Base-by-base conservation (phyloP, 176 grass and related monocot species). In the Ensete ventricosum region DNA sequence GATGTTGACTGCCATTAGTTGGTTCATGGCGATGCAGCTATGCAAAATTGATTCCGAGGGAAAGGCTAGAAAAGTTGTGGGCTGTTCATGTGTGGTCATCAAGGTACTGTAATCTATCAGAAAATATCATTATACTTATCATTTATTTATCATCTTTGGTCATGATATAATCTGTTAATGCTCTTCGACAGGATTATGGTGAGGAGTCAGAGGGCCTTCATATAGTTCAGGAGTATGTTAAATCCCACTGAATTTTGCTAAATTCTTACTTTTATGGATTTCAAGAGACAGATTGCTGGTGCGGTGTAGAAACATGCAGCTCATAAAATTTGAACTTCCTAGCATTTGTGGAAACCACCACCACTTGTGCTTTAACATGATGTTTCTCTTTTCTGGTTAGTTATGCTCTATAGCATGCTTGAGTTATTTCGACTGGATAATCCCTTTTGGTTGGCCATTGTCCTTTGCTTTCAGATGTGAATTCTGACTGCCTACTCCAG, bases 41-140 rank as follows among this genome's bases (percentile, higher is more conserved):
- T 90, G 92, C 92, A 91, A 96, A 80, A 91, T 96, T 34, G 92
- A 96, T 65, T 82, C 86, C 1, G 88, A 96, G 73, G 92, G 88
- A 29, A 96, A 91, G 78, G 88, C 92, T 69, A 87, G 92, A 83
- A 91, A 93, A 71, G 87, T 97, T 68, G 87, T 97, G 1, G 90
- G 90, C n/a, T 93, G 90, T 83, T 90, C 90, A 4, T 97, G 90
- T 17, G 83, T 92, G 1, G 83, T 93, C 19, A 74, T 93, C 51
- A 97, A 90, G 93, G 90, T 97, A 71, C 8, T 71, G 68, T 10
- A 71, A 71, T 49, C 17, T 21, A 20, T 52, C 8, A 11, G 72
- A 29, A 1, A 11, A 21, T 50, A 57, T 43, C 14, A 19, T 19
- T 53, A 34, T 67, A 11, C 22, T 67, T 67, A 11, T 55, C 19